Evolutionary conservation across 192 early-diverging fungal genomes (phyloP), one percentile per base, ranked within the genome.

Genomic region (Entomortierella beljakovae): DNA sequence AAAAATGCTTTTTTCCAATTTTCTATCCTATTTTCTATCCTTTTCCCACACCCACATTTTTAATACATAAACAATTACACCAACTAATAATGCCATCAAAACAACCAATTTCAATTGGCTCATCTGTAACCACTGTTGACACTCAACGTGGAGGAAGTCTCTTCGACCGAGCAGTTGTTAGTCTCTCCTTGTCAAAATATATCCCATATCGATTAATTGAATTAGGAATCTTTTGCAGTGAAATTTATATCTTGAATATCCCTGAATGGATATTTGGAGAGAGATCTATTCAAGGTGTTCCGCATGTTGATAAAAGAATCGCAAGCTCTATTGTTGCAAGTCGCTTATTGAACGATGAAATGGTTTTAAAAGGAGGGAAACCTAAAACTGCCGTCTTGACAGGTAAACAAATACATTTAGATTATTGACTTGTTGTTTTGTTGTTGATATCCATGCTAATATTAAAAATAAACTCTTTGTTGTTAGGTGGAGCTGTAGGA

Each of bases 211-310:
- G 75, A 11, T 10, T 79, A 3, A 29, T 70, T 0, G 75, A 79
- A 35, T 13, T 37, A 7, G 18, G 43, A 11, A 69, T 79, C 57
- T 29, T 79, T 4, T 7, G 64, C 2, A 56, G 55, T 31, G 75
- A 79, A 37, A 61, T 79, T 9, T 48, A 54, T 15, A 22, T 69
- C 5, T 33, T 79, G 34, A 79, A 79, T 33, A 18, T 79, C 10
- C 75, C 75, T 0, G 75, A 79, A 25, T 79, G 75, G 75, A 52
- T 79, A 20, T 35, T 79, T 18, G 75, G 67, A 10, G 61, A 65
- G 9, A 57, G 38, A n/a, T n/a, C 55, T 13, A 1, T 26, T 6
- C 20, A 18, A 1, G 34, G 52, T 28, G 33, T 42, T 6, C 75
- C 68, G 1, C 20, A 61, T 1, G 48, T 79, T 8, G 61, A 79